These are phyloP conservation scores for Cladosporium sp. DNA, from an alignment of 2,329 filamentous ascomycete species.

Conservation along the genomic window DNA sequence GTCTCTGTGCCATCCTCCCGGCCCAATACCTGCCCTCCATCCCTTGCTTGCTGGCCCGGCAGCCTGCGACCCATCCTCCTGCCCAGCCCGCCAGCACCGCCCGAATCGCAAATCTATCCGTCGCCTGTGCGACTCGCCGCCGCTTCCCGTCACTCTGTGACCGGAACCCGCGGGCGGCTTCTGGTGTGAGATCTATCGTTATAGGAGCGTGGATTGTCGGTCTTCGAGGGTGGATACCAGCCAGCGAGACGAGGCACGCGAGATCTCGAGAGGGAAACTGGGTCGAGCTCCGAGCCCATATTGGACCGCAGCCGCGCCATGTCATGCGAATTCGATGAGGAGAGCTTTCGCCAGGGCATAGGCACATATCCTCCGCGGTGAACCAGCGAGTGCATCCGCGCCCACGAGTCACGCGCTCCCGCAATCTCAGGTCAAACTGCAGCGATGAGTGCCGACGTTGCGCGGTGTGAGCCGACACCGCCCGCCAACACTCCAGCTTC, in stretches of 20 bases:
- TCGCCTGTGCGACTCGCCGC: slow-evolving; percentile 7
- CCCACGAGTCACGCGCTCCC: slow-evolving; percentile 12
- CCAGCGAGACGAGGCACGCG: background rate
- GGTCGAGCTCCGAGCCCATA: background rate
- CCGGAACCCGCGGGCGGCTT: slow-evolving; percentile 5
- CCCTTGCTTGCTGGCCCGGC: slow-evolving; percentile 10
- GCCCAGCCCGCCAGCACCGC: background rate
- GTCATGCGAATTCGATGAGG: slow-evolving; percentile 26
- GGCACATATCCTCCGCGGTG: slow-evolving; percentile 28
- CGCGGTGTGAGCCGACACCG: slow-evolving; percentile 15
- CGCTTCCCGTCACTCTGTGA: slow-evolving; percentile 2
- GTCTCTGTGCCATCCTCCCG: background rate
- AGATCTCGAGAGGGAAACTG: slow-evolving; percentile 5
- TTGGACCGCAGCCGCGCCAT: slow-evolving; percentile 17
- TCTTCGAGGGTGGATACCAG: slow-evolving; percentile 9
- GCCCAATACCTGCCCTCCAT: slow-evolving; percentile 2
- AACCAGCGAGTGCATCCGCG: slow-evolving; percentile 19
- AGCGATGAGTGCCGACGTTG: slow-evolving; percentile 26
- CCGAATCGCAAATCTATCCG: slow-evolving; percentile 13
- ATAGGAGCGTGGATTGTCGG: slow-evolving; percentile 5
- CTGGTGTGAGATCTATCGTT: slow-evolving; percentile 8
- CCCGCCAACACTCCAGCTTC: slow-evolving; percentile 10
- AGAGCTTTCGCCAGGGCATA: slow-evolving; percentile 31
- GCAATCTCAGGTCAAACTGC: slow-evolving; percentile 10
- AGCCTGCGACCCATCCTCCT: background rate